phyloP scores from a whole-genome alignment of 805 yeast species.

The Ogataea haglerorum region DNA sequence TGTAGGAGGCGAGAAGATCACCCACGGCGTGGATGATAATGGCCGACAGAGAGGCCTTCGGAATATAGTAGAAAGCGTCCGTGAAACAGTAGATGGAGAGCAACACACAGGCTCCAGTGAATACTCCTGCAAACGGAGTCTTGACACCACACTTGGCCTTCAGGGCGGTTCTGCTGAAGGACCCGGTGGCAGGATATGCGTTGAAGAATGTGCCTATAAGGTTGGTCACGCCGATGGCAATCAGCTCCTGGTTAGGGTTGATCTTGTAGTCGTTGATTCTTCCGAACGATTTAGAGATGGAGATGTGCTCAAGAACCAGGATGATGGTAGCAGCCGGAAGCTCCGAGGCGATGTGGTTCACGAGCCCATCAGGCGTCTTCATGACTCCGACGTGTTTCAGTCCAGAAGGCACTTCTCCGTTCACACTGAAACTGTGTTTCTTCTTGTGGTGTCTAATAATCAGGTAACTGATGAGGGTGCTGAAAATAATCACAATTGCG shows the following conservation, averaged over 20 bases:
- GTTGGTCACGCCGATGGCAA: slow-evolving; percentile 91
- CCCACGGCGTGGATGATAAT: slow-evolving; percentile 91
- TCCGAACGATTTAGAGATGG: slow-evolving; percentile 91
- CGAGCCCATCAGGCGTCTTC: slow-evolving; percentile 57
- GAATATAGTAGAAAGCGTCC: slow-evolving; percentile 80
- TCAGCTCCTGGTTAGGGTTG: slow-evolving; percentile 87
- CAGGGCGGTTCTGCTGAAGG: slow-evolving; percentile 90
- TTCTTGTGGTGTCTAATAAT: slow-evolving; percentile 46
- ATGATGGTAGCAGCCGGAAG: slow-evolving; percentile 84
- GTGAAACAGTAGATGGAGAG: slow-evolving; percentile 84
- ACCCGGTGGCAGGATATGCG: slow-evolving; percentile 95
- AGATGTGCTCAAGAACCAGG: slow-evolving; percentile 84
- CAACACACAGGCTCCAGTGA: slow-evolving; percentile 84
- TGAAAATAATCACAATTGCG: slow-evolving; percentile 76
- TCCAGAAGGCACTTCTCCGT: slow-evolving; percentile 83
- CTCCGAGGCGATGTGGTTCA: slow-evolving; percentile 63
- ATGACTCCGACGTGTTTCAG: slow-evolving; percentile 72
- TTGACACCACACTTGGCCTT: slow-evolving; percentile 94
- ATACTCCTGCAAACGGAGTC: slow-evolving; percentile 89
- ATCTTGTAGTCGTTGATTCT: slow-evolving; percentile 88
- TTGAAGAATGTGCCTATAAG: slow-evolving; percentile 86
- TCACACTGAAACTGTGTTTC: slow-evolving; percentile 48
- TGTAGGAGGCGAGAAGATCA: slow-evolving; percentile 72
- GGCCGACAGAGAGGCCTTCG: slow-evolving; percentile 83
- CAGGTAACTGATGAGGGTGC: slow-evolving; percentile 81